Base-by-base conservation (phyloP, 257 asterid species). In the Solanum rostratum region DNA sequence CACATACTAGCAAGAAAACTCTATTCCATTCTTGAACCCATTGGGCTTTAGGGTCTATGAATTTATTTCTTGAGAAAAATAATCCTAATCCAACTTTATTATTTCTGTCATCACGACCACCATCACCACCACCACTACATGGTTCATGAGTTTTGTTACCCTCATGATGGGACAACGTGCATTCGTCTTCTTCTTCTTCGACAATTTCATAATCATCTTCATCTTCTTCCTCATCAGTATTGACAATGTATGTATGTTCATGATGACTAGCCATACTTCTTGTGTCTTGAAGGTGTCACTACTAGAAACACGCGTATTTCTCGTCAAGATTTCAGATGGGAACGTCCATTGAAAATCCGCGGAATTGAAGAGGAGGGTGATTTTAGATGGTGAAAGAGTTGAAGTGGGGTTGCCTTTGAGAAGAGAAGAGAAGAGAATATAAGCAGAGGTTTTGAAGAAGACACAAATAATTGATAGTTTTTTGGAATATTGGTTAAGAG, bases 11-110 rank as follows among this genome's bases (percentile, higher is more conserved):
- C 13, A 85, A 20, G 29, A 79, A 62, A 54, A 62, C 57, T 6
- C 69, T 53, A 12, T 83, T 83, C 85, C 85, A 83, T 46, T 81
- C 78, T 57, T 43, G 74, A 39, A 81, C 84, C 84, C 78, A 81
- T 29, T 62, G 71, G 2, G 84, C 60, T 39, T 33, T 81, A 45
- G 84, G 78, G 60, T 81, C 60, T n/a, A 81, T 43, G 29, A 81
- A 5, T 46, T 83, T 83, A 10, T 11, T 78, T 50, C 63, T 49
- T 50, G 82, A 78, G 6, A 78, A 78, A 39, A 70, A 70, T 39
- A 70, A 70, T 10, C 19, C 30, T 50, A 78, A 50, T 76, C 62
- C 62, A 14, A 50, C 13, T 76, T 4, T 49, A 13, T 37, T 3
- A 4, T 49, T 49, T 39, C 85, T 41, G 0, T 24, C 20, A 50